Evolutionary conservation across 1,284 basidiomycete species (phyloP).

Genomic region (Termitomyces sp.): DNA sequence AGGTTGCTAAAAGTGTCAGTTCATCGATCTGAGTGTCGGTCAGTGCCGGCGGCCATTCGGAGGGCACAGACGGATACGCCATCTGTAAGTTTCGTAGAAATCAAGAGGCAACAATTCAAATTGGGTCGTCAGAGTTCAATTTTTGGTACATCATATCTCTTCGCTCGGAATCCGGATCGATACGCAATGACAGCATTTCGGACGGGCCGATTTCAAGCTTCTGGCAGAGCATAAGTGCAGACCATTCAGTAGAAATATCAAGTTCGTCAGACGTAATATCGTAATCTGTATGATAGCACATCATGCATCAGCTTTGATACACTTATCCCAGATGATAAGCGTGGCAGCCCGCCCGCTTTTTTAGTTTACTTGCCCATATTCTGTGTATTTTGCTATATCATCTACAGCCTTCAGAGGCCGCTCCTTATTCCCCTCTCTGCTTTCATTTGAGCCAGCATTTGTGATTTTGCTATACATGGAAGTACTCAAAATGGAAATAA

Average conservation of each 20-base stretch:
- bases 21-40: constrained; percentile 50
- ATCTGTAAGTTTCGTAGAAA: constrained; percentile 5
- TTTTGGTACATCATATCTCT: background rate
- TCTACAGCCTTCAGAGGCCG: too few relatives aligned
- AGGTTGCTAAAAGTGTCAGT: constrained; percentile 67
- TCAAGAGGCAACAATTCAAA: background rate
- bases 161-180: background rate
- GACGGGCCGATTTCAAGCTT: too few relatives aligned
- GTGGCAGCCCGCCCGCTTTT: too few relatives aligned
- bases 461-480: too few relatives aligned
- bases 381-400: too few relatives aligned
- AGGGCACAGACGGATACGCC: constrained; percentile 33
- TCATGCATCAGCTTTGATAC: background rate
- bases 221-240: background rate
- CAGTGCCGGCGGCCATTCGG: constrained; percentile 73
- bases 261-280: background rate
- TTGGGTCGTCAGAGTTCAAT: background rate
- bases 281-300: background rate
- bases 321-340: constrained; percentile 1
- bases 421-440: too few relatives aligned
- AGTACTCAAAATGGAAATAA: too few relatives aligned
- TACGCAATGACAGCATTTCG: too few relatives aligned
- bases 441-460: too few relatives aligned
- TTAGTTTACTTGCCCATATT: too few relatives aligned
- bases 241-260: background rate